Percentiles rank a stretch among this genome's conserved stretches.
These are phyloP conservation scores for Pyrenula aspistea DNA, from an alignment of 495 filamentous ascomycete species.

Conservation along the genomic window DNA sequence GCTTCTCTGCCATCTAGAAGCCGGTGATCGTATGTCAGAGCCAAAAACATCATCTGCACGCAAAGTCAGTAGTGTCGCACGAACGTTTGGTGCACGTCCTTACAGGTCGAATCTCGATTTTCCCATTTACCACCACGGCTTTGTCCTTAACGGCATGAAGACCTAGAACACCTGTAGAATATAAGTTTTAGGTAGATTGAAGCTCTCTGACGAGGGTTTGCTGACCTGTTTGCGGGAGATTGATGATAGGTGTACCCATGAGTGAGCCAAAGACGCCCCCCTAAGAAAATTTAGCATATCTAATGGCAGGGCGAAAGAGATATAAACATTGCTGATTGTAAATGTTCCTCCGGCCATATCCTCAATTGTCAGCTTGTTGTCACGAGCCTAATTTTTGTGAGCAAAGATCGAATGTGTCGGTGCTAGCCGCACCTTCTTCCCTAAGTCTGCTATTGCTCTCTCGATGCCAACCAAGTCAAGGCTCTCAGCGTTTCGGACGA, in stretches of 20 bases:
- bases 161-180: conserved; percentile 65
- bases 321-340: conserved; percentile 84
- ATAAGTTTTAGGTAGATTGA: background rate
- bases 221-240: conserved; percentile 75
- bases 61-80: conserved; percentile 8
- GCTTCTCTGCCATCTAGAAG: conserved; percentile 92
- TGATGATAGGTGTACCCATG: conserved; percentile 99
- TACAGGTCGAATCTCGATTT: conserved; percentile 82
- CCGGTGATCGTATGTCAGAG: conserved; percentile 93
- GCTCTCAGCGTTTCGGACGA: conserved; percentile 84
- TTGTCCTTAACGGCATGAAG: conserved; percentile 98
- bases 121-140: conserved; percentile 78
- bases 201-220: background rate
- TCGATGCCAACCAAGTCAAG: conserved; percentile 86
- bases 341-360: conserved; percentile 99
- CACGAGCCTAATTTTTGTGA: conserved; percentile 52
- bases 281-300: conserved; percentile 21
- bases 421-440: conserved; percentile 61
- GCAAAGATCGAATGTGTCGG: conserved; percentile 1
- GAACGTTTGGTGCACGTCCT: conserved; percentile 8
- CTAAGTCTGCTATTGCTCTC: conserved; percentile 81
- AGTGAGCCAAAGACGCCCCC: conserved; percentile 67
- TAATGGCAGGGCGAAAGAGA: background rate
- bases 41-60: conserved; percentile 92
- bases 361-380: conserved; percentile 95